Percentiles rank a stretch among this genome's conserved stretches.
Evolutionary conservation across 2,329 filamentous ascomycete genomes (phyloP).

Genomic region (Blastomyces silverae): DNA sequence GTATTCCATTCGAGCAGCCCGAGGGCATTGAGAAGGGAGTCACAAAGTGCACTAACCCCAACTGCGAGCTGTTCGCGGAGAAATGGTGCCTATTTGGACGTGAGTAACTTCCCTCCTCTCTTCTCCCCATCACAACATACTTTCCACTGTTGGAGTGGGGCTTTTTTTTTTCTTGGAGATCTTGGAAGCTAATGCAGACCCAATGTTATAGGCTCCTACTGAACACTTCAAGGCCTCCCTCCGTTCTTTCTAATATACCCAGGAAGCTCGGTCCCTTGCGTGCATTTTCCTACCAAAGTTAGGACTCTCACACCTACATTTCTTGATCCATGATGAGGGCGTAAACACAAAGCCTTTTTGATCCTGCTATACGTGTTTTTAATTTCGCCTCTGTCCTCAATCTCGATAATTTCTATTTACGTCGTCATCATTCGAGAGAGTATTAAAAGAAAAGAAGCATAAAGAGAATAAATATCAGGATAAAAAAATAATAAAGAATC

Average conservation of each 20-base stretch:
- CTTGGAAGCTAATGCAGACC: slow-evolving; percentile 9
- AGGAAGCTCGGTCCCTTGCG: not conserved
- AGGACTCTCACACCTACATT: not conserved
- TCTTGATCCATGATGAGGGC: not conserved
- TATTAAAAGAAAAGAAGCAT: not conserved
- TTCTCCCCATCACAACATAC: not conserved
- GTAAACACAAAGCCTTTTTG: not conserved
- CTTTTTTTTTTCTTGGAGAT: not conserved
- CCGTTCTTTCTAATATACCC: not conserved
- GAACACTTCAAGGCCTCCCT: slow-evolving; percentile 5
- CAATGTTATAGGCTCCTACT: slow-evolving; percentile 23
- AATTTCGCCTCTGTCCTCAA: not conserved
- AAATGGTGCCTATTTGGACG: slow-evolving; percentile 86
- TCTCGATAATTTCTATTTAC: not conserved
- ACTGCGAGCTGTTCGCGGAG: slow-evolving; percentile 69
- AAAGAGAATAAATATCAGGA: not conserved
- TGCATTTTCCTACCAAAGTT: not conserved
- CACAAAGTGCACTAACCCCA: slow-evolving; percentile 87
- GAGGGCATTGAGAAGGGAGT: slow-evolving; percentile 68
- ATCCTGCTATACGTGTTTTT: slow-evolving; percentile 2
- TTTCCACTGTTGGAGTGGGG: not conserved
- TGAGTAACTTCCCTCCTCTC: slow-evolving; percentile 16
- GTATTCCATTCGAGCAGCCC: slow-evolving; percentile 81
- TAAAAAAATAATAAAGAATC: not conserved
- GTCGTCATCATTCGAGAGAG: not conserved